Conservation (phyloP, 441 rosid species). For the Melastoma candidum region DNA sequence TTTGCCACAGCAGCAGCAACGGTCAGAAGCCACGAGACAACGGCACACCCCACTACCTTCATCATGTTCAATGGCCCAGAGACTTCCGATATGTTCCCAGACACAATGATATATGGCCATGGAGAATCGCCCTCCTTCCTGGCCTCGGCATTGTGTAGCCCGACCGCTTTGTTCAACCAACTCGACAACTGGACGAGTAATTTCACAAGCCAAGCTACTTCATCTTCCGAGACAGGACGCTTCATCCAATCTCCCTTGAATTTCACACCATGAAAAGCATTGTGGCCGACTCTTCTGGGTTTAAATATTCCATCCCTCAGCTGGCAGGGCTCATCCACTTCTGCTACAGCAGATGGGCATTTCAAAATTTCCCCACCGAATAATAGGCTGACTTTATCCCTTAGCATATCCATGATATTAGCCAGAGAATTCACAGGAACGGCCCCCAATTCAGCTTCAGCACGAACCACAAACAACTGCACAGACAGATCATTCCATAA, state of each 20-base stretch:
- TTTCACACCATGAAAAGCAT: constrained; percentile 25
- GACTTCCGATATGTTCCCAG: constrained; percentile 28
- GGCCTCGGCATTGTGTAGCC: constrained; percentile 36
- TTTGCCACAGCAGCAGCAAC: constrained; percentile 22
- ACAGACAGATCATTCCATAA: neutral
- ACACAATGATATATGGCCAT: constrained; percentile 44
- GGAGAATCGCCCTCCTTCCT: constrained; percentile 16
- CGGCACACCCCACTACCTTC: constrained; percentile 28
- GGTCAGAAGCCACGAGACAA: constrained; percentile 38
- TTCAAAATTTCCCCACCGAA: constrained; percentile 44
- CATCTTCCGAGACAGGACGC: constrained; percentile 71
- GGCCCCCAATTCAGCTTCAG: constrained; percentile 76
- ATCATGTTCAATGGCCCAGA: constrained; percentile 33
- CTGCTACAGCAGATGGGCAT: constrained; percentile 36
- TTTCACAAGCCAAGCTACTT: constrained; percentile 73
- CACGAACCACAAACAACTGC: constrained; percentile 77
- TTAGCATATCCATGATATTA: constrained; percentile 44
- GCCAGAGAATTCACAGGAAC: constrained; percentile 33
- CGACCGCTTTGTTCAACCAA: constrained; percentile 56
- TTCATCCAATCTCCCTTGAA: constrained; percentile 88
- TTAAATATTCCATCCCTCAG: constrained; percentile 57
- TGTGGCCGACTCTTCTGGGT: constrained; percentile 55
- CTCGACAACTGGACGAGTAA: constrained; percentile 46
- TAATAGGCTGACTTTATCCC: constrained; percentile 37
- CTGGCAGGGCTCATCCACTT: constrained; percentile 28